A percentile compares a stretch with the other conserved stretches of the same genome.
These are phyloP conservation scores for Dryas drummondii DNA, from an alignment of 306 rosid genomes.

Conservation along the genomic window DNA sequence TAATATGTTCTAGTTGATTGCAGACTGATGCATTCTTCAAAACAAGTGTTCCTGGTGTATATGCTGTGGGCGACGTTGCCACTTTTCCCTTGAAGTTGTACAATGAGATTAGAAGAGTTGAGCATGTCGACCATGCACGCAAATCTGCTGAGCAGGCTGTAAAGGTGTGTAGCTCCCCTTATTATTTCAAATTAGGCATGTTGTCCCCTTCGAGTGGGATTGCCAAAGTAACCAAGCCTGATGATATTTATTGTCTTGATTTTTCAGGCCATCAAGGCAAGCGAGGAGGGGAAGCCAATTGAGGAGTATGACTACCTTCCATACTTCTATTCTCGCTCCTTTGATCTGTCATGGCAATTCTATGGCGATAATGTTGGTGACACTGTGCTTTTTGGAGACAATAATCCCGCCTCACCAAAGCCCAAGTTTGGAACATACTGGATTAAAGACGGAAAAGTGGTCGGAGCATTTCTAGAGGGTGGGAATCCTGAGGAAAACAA, in stretches of 20 bases:
- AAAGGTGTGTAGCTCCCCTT: conserved; percentile 51
- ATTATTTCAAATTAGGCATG: conserved; percentile 1
- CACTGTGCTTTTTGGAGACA: conserved; percentile 84
- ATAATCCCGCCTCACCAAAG: conserved; percentile 52
- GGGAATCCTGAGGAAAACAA: conserved; percentile 85
- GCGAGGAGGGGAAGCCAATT: conserved; percentile 60
- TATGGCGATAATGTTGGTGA: conserved; percentile 96
- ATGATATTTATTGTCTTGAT: conserved; percentile 13
- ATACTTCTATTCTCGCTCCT: conserved; percentile 87
- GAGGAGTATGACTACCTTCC: conserved; percentile 97
- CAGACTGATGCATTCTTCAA: conserved; percentile 90
- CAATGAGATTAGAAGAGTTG: conserved; percentile 83
- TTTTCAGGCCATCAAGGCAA: conserved; percentile 80
- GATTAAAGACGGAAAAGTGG: conserved; percentile 84
- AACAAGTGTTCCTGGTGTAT: conserved; percentile 74
- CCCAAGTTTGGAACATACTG: conserved; percentile 92
- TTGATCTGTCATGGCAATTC: conserved; percentile 90
- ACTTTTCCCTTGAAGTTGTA: conserved; percentile 89
- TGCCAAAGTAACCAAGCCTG: no score
- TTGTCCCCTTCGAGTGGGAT: background rate
- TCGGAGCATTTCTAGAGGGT: conserved; percentile 78
- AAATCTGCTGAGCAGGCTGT: conserved; percentile 99
- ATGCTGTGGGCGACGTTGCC: conserved; percentile 98
- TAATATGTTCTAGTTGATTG: conserved; percentile 21
- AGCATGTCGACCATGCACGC: conserved; percentile 95